Conservation (phyloP, 73 alveolate species). For the Paramecium sexaurelia region DNA sequence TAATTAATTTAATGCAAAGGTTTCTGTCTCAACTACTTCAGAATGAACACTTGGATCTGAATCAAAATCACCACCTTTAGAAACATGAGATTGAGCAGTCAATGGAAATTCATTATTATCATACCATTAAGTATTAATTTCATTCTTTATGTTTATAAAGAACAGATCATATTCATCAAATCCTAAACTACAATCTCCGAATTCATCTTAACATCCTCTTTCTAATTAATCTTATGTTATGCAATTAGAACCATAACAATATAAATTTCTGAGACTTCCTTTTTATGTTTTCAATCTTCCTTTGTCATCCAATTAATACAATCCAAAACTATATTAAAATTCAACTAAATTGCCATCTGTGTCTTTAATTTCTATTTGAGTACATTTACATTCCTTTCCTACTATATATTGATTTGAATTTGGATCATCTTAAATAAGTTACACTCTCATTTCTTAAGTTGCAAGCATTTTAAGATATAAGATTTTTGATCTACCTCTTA, state of each 20-base stretch:
- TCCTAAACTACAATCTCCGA: slow-evolving; percentile 31
- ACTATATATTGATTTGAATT: not conserved
- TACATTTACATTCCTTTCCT: not conserved
- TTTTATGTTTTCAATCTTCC: slow-evolving; percentile 5
- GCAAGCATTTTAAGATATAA: slow-evolving; percentile 13
- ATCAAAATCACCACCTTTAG: slow-evolving; percentile 32
- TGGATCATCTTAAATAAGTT: not conserved
- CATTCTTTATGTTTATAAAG: not conserved
- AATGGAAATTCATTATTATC: slow-evolving; percentile 53
- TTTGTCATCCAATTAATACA: slow-evolving; percentile 22
- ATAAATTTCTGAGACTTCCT: slow-evolving; percentile 43
- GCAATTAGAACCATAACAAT: slow-evolving; percentile 37
- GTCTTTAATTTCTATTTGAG: not conserved
- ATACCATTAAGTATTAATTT: not conserved
- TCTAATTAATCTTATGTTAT: not conserved
- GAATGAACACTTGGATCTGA: slow-evolving; percentile 59
- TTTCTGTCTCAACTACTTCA: slow-evolving; percentile 47
- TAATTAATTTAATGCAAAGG: slow-evolving; percentile 26
- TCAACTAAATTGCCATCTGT: slow-evolving; percentile 17
- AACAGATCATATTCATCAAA: slow-evolving; percentile 12
- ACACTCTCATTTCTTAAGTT: not conserved
- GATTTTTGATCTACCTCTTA: slow-evolving; percentile 1
- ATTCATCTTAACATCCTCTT: not conserved
- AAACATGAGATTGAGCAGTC: slow-evolving; percentile 25
- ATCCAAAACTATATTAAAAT: not conserved